Base-by-base conservation (phyloP, 495 filamentous ascomycete species). In the Neurospora pannonica region DNA sequence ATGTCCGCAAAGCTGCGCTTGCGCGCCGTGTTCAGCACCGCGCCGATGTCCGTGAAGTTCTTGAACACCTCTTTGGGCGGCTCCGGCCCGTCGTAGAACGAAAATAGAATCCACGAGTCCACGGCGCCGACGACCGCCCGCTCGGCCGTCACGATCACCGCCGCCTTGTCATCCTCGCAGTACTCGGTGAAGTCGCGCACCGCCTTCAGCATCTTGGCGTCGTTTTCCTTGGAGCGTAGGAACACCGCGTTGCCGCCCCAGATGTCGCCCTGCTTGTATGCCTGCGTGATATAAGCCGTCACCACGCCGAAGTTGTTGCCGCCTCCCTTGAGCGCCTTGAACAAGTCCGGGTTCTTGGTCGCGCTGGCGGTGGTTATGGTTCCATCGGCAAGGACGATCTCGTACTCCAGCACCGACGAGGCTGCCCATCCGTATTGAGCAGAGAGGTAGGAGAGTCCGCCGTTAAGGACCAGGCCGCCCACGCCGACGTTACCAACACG, bases 1-100 rank as follows among this genome's bases (percentile, higher is more conserved):
- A 89, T 76, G 62, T 87, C 84, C 62, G 87, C 84, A 72, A 89
- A 89, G 40, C 80, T 86, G 42, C 86, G 83, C 75, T 84, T 88
- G 38, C 86, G 87, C 82, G 85, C 84, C 36, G 82, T 83, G 40
- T 86, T 87, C 43, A 86, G 81, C 17, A 80, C 80, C 13, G 87
- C 84, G 0, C 82, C 80, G 70, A 89, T 86, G 40, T 78, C 81
- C 8, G 85, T 86, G 81, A 91, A 89, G 73, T 84, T 85, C 71
- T 86, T 82, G 73, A 91, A 91, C 9, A 88, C 83, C 5, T 83
- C 87, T 17, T 81, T 76, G 2, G 89, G 88, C 3, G 86, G 86
- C 72, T 84, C 81, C 0, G 87, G 84, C 4, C 88, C 89, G 70
- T 91, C 87, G 75, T 90, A 90, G 83, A 89, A 91, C n/a, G 89